Base-by-base conservation (phyloP, 202 grass and related monocot genomes). In the Schoenoplectus triqueter region DNA sequence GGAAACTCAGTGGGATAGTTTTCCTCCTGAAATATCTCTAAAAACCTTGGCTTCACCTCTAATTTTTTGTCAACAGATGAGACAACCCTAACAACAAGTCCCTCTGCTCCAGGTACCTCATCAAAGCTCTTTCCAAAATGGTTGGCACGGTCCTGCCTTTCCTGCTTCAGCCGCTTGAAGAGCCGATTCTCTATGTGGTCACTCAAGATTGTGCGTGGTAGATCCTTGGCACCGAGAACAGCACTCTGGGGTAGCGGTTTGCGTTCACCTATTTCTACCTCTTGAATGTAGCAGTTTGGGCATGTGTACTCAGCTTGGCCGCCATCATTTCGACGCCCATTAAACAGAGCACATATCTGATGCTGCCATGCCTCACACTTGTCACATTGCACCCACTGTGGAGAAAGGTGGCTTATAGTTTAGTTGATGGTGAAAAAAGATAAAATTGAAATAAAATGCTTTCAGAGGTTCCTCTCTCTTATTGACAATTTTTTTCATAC, bases 301-400 rank as follows among this genome's bases (percentile, higher is more conserved):
- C 97, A 99, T 68, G 90, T 97, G 73, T 97, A 99, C 81, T 99
- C 97, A 81, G 97, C 97, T 90, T 99, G 90, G 56, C 90, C 97
- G 22, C 97, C 97, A 89, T 94, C 92, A 51, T 99, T 99, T 87
- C 97, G 94, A 91, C 90, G 92, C 20, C 92, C 93, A 90, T 99
- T 99, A 74, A 99, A 99, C 50, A 99, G 57, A 77, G 93, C 93
- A 86, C 97, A 99, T 82, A 99, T 97, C 84, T 99, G 97, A 83
- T 99, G 97, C 71, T 99, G 93, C 97, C 97, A 99, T 72, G 92
- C 91, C 91, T 97, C 97, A 89, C 97, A 99, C 84, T 97, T 99
- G 88, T 99, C 97, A 82, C 97, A 99, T 79, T 99, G 97, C 76
- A 92, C 97, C 97, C 97, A 99, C 97, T 99, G 87, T 82, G 84